Conservation (phyloP, 495 filamentous ascomycete species). For the Trypethelium eluteriae region DNA sequence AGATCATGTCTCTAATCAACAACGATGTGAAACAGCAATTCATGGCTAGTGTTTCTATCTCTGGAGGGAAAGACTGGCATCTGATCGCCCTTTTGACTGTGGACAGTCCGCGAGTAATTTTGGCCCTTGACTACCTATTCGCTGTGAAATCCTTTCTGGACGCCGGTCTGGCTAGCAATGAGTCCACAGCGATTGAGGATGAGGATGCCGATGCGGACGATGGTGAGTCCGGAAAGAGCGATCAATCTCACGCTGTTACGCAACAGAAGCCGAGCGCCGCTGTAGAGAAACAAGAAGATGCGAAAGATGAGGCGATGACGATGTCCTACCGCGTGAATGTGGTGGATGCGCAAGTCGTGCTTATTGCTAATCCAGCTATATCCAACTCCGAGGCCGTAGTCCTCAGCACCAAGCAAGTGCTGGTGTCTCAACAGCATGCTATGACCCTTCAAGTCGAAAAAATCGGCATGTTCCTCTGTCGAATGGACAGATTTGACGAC, state of each 20-base stretch:
- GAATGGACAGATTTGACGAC: slow-evolving; percentile 93
- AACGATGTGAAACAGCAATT: slow-evolving; percentile 88
- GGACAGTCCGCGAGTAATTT: slow-evolving; percentile 89
- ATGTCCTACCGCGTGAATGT: slow-evolving; percentile 89
- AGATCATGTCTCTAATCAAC: slow-evolving; percentile 96
- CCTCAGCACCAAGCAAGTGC: slow-evolving; percentile 83
- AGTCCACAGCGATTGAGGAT: slow-evolving; percentile 51
- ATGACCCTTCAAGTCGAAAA: slow-evolving; percentile 84
- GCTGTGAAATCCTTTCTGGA: slow-evolving; percentile 76
- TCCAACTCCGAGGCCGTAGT: slow-evolving; percentile 91
- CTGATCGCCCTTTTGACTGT: slow-evolving; percentile 89
- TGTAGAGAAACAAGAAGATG: slow-evolving; percentile 15
- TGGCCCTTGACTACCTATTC: slow-evolving; percentile 90
- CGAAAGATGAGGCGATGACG: slow-evolving; percentile 48
- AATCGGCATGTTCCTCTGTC: slow-evolving; percentile 95
- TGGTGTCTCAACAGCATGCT: slow-evolving; percentile 89
- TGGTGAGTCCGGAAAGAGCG: slow-evolving; percentile 40
- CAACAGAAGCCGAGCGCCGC: slow-evolving; percentile 13
- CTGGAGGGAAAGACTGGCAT: slow-evolving; percentile 72
- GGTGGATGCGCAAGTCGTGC: slow-evolving; percentile 89
- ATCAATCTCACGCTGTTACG: slow-evolving; percentile 18
- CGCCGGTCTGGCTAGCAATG: slow-evolving; percentile 56
- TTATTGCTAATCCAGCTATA: slow-evolving; percentile 88
- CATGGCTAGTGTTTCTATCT: slow-evolving; percentile 93
- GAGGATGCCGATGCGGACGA: slow-evolving; percentile 53